Percentiles rank a stretch among this genome's conserved stretches.
phyloP scores from a whole-genome alignment of 148 eudicot genomes.

The Mesembryanthemum crystallinum region DNA sequence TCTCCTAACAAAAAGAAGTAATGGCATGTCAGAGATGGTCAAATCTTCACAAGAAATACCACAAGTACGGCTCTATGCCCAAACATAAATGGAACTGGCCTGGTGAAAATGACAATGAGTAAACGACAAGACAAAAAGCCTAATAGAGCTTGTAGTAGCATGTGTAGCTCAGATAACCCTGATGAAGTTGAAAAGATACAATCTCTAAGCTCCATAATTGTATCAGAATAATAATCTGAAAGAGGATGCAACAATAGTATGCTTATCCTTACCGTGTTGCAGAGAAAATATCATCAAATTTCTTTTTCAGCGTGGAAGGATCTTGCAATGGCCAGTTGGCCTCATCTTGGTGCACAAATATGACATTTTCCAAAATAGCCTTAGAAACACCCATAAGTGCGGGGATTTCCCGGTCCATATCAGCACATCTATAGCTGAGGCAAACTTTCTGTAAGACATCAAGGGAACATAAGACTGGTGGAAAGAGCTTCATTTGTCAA shows the following conservation, averaged over 20 bases:
- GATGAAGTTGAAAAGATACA: not conserved
- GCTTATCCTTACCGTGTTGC: slow-evolving; percentile 67
- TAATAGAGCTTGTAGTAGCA: not conserved
- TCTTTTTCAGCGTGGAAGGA: slow-evolving; percentile 89
- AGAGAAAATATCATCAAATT: slow-evolving; percentile 97
- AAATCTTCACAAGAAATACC: not conserved
- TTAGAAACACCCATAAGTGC: slow-evolving; percentile 99
- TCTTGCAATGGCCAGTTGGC: slow-evolving; percentile 99
- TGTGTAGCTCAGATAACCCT: not conserved
- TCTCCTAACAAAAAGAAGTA: not conserved
- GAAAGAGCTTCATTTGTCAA: not conserved
- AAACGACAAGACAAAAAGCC: not conserved
- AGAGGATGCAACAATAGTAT: not conserved
- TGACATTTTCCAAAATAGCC: slow-evolving; percentile 93
- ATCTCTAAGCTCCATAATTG: not conserved
- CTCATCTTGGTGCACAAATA: slow-evolving; percentile 99
- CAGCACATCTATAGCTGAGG: slow-evolving; percentile 98
- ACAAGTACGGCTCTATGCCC: not conserved
- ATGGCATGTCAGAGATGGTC: not conserved
- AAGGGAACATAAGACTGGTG: slow-evolving; percentile 10
- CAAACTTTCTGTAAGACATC: slow-evolving; percentile 78
- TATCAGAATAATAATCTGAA: not conserved
- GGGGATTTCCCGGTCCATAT: slow-evolving; percentile 99
- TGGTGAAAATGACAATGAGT: not conserved
- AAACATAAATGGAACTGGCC: not conserved